Evolutionary conservation across 2,329 filamentous ascomycete genomes (phyloP).

Genomic region (Metarhizium anisopliae): DNA sequence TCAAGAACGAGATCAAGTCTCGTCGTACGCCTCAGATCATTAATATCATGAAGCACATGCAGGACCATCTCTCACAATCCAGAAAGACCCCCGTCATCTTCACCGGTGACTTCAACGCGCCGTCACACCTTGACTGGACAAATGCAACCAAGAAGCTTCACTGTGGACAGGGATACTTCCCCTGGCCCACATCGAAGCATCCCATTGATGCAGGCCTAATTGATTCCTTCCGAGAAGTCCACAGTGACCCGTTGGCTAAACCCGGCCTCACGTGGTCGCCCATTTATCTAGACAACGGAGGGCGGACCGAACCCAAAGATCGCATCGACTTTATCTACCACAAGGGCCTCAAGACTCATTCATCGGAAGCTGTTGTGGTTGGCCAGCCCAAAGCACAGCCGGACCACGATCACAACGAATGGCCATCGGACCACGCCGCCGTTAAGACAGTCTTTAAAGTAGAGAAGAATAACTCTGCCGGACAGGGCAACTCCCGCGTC

Average conservation of each 20-base stretch:
- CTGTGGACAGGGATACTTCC: slow-evolving; percentile 24
- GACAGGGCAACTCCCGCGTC: neutral
- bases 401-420: slow-evolving; percentile 28
- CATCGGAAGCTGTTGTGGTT: slow-evolving; percentile 21
- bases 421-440: slow-evolving; percentile 31
- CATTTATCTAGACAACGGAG: slow-evolving; percentile 23
- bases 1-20: slow-evolving; percentile 25
- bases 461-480: neutral
- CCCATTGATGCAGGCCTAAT: slow-evolving; percentile 25
- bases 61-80: slow-evolving; percentile 18
- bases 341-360: slow-evolving; percentile 24
- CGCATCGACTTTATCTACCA: slow-evolving; percentile 35
- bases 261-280: slow-evolving; percentile 33
- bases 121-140: slow-evolving; percentile 33
- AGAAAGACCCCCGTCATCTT: slow-evolving; percentile 26
- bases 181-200: slow-evolving; percentile 29
- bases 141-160: slow-evolving; percentile 22
- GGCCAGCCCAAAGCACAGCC: slow-evolving; percentile 25
- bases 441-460: slow-evolving; percentile 21
- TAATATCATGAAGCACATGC: slow-evolving; percentile 24
- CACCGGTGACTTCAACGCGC: slow-evolving; percentile 33
- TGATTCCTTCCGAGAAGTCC: slow-evolving; percentile 29
- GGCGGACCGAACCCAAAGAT: slow-evolving; percentile 27
- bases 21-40: slow-evolving; percentile 29
- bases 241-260: slow-evolving; percentile 23